Evolutionary conservation across 1,284 basidiomycete species (phyloP).

Genomic region (Uromyces viciae-fabae): DNA sequence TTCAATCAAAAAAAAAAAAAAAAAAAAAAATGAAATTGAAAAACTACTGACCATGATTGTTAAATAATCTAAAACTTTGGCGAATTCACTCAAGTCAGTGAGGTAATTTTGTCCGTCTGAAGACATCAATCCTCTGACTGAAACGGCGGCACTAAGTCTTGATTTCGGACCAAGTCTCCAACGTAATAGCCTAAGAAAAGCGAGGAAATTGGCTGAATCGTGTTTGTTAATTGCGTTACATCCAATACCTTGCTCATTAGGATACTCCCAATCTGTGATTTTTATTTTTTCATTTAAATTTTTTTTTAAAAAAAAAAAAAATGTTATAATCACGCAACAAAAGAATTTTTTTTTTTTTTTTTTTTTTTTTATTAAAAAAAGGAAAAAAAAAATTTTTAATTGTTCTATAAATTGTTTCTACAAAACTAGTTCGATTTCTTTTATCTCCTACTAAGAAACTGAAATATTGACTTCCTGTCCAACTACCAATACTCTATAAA

Average conservation of each 20-base stretch:
- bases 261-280: conserved; percentile 43
- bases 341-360: not conserved
- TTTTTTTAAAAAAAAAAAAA: not conserved
- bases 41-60: conserved; percentile 43
- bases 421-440: conserved; percentile 23
- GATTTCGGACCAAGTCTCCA: conserved; percentile 3
- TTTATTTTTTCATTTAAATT: not conserved
- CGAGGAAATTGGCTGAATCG: conserved; percentile 22
- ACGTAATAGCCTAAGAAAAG: conserved; percentile 20
- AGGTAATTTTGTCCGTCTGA: conserved; percentile 14
- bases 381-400: not conserved
- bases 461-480: conserved; percentile 32
- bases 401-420: not conserved
- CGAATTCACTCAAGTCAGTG: conserved; percentile 23
- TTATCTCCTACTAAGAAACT: conserved; percentile 28
- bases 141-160: conserved; percentile 32
- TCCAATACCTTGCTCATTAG: conserved; percentile 35
- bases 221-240: conserved; percentile 28
- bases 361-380: not conserved
- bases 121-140: conserved; percentile 35
- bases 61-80: conserved; percentile 31
- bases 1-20: too few species aligned
- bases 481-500: conserved; percentile 18
- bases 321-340: too few species aligned
- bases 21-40: too few species aligned